Base-by-base conservation (phyloP, 306 rosid species). In the Corylus americana region DNA sequence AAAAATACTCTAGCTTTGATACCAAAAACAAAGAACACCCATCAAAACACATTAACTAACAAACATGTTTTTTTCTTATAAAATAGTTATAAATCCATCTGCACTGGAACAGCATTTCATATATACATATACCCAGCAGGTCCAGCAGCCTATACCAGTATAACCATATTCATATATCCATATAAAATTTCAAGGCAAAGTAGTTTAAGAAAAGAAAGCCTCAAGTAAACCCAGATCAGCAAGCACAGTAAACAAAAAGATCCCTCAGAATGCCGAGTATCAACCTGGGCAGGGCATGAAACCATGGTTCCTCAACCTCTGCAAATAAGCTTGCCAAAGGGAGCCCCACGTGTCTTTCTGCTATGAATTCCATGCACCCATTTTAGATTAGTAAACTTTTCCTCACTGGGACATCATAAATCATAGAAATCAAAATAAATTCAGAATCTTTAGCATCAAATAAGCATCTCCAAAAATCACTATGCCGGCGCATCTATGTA, bases 271-370 rank as follows among this genome's bases (percentile, higher is more conserved):
- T 9, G 80, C 80, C 83, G 39, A 63, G 50, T 69, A 58, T 83
- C 86, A 71, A 44, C 83, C 77, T 70, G 58, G 80, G 80, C 35
- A 70, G 25, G 18, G 77, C 83, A 72, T 8, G 71, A 63, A 72
- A 49, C 44, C 37, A 68, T 54, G 80, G 77, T 75, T 74, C 83
- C 83, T 83, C 86, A 18, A 83, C 86, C 86, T 74, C 82, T 64
- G 70, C 77, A 71, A 9, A 9, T 55, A 47, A 4, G 1, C 37
- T 22, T 16, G 75, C 47, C 39, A 20, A 70, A 68, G 83, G 83
- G 86, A 78, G 83, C 83, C 42, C 86, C 86, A 67, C 25, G 10
- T n/a, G 3, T 7, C 17, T 71, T 4, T 2, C 54, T n/a, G 29
- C 47, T 25, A 71, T 47, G 51, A 11, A 68, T 18, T 54, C 13